Conservation (phyloP, 257 asterid genomes). For the Solanum clarkiae region DNA sequence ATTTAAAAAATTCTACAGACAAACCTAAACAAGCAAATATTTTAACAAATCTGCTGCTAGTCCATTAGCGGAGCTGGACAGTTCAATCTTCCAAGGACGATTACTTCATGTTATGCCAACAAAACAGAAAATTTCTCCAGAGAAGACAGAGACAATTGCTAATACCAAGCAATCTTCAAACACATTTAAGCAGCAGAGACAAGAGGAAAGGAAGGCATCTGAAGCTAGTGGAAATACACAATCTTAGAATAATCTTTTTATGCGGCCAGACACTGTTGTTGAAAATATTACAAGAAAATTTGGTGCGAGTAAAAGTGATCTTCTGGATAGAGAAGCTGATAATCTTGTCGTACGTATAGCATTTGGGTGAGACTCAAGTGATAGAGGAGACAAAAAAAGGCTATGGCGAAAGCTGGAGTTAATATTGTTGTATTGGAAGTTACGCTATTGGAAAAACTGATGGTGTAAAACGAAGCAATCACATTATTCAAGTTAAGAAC, state of each 20-base stretch:
- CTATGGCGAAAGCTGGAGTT: slow-evolving; percentile 73
- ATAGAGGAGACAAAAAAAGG: slow-evolving; percentile 79
- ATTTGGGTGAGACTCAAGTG: slow-evolving; percentile 87
- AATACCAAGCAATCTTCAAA: slow-evolving; percentile 32
- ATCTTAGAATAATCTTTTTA: slow-evolving; percentile 80
- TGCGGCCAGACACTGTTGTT: slow-evolving; percentile 90
- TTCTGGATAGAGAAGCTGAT: slow-evolving; percentile 69
- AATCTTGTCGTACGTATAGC: slow-evolving; percentile 83
- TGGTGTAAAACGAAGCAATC: slow-evolving; percentile 81
- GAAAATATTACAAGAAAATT: slow-evolving; percentile 80
- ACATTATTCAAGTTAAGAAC: slow-evolving; percentile 80
- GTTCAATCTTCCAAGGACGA: slow-evolving; percentile 83
- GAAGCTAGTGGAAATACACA: slow-evolving; percentile 84
- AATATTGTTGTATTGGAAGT: slow-evolving; percentile 67
- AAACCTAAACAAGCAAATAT: no score
- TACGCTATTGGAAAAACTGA: slow-evolving; percentile 68
- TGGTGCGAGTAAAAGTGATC: slow-evolving; percentile 81
- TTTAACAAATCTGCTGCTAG: slow-evolving; percentile 2
- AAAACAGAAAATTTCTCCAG: slow-evolving; percentile 36
- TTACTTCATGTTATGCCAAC: slow-evolving; percentile 87
- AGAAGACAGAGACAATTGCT: slow-evolving; percentile 23
- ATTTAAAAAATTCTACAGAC: no score
- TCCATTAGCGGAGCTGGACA: slow-evolving; percentile 77
- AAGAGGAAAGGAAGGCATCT: slow-evolving; percentile 68
- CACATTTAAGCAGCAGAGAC: slow-evolving; percentile 60